These are phyloP conservation scores for Fonsecaea pugnacius DNA, from an alignment of 2,329 filamentous ascomycete genomes.

Conservation along the genomic window DNA sequence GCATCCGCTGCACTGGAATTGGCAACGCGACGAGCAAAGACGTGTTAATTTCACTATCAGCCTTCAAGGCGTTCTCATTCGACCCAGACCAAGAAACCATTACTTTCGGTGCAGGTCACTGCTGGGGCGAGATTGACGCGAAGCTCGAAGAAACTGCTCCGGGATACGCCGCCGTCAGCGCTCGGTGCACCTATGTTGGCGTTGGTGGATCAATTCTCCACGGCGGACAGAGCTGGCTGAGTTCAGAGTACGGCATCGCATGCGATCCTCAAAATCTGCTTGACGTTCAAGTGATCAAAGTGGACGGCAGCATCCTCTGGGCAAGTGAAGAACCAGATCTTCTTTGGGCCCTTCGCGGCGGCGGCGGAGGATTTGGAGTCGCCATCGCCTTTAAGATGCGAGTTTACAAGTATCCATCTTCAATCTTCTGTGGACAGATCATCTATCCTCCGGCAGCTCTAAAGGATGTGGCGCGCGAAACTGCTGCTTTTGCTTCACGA, in stretches of 20 bases:
- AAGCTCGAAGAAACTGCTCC: conserved; percentile 44
- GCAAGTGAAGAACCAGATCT: conserved; percentile 47
- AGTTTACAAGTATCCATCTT: conserved; percentile 28
- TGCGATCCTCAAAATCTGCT: conserved; percentile 50
- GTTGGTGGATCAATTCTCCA: conserved; percentile 46
- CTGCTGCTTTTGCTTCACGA: conserved; percentile 20
- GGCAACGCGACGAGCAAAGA: conserved; percentile 45
- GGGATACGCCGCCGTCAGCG: conserved; percentile 44
- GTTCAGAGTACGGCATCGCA: conserved; percentile 45
- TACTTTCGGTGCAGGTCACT: conserved; percentile 44
- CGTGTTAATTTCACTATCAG: conserved; percentile 45
- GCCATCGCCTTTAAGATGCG: conserved; percentile 31
- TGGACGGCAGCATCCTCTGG: conserved; percentile 47
- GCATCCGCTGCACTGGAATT: conserved; percentile 45
- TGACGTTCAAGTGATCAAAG: conserved; percentile 46
- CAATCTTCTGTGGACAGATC: conserved; percentile 33
- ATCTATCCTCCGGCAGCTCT: conserved; percentile 25
- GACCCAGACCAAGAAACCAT: conserved; percentile 41
- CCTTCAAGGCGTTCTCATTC: conserved; percentile 46
- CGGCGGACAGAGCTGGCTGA: conserved; percentile 49
- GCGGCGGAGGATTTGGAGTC: conserved; percentile 42
- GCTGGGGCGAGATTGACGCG: conserved; percentile 46
- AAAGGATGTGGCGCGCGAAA: conserved; percentile 24
- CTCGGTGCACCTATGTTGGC: conserved; percentile 47
- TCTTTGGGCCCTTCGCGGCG: conserved; percentile 49